These are phyloP conservation scores for Otatea glauca DNA, from an alignment of 176 grass and related monocot genomes.

Conservation along the genomic window DNA sequence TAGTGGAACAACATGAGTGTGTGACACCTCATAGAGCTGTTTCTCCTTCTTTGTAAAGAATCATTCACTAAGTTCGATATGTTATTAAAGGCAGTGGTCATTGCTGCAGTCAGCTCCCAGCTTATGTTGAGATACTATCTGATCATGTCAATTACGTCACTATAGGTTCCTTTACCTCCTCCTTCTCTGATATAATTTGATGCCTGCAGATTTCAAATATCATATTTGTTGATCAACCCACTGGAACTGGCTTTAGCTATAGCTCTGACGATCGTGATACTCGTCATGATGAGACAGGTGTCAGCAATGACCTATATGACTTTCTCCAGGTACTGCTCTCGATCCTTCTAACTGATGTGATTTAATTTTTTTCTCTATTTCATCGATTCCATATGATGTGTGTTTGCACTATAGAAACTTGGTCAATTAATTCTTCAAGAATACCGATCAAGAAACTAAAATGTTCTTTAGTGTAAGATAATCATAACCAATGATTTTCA, in stretches of 20 bases:
- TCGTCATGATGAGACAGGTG: constrained; percentile 79
- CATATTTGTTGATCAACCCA: constrained; percentile 91
- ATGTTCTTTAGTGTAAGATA: background rate
- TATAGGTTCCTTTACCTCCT: background rate
- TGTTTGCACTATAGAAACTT: background rate
- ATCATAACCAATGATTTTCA: background rate
- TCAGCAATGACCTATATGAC: constrained; percentile 82
- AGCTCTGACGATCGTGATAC: constrained; percentile 78
- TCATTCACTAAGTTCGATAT: background rate
- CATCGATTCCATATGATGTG: background rate
- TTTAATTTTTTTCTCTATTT: background rate
- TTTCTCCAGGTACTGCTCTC: constrained; percentile 73
- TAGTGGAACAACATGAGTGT: background rate
- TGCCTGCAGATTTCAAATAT: constrained; percentile 81
- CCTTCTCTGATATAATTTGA: background rate
- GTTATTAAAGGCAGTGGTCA: background rate
- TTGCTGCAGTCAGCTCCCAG: constrained; percentile 2
- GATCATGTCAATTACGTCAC: background rate
- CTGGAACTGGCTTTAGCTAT: constrained; percentile 92
- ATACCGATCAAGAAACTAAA: background rate
- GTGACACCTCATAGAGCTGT: background rate
- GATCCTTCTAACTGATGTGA: background rate
- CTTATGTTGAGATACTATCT: background rate
- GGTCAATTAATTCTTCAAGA: background rate
- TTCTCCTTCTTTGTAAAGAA: background rate